Conservation (phyloP, 805 yeast species). For the Blastobotrys parvus region DNA sequence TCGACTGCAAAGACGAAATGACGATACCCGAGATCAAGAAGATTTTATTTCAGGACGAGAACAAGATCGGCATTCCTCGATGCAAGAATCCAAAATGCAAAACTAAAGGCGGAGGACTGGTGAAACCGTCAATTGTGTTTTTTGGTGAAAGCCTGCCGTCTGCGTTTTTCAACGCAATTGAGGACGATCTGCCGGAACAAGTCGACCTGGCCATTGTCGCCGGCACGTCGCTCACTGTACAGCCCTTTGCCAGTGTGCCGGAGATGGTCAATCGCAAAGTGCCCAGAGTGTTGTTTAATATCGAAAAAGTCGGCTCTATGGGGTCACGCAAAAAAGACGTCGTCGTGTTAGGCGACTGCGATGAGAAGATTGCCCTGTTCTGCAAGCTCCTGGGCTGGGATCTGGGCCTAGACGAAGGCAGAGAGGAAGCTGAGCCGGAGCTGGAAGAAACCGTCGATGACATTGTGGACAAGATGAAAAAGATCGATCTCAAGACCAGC, state of each 20-base stretch:
- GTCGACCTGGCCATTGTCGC: conserved; percentile 76
- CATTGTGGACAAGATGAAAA: conserved; percentile 2
- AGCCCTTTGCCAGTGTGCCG: conserved; percentile 85
- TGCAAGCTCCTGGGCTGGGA: conserved; percentile 58
- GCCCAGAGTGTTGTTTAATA: conserved; percentile 61
- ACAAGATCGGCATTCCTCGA: conserved; percentile 24
- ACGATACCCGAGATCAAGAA: conserved; percentile 22
- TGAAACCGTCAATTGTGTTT: conserved; percentile 91
- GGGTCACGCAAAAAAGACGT: conserved; percentile 54
- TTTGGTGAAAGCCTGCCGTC: conserved; percentile 84
- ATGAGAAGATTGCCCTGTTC: conserved; percentile 48
- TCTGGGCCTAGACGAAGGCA: conserved; percentile 20
- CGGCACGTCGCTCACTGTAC: conserved; percentile 84
- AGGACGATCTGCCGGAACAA: conserved; percentile 39
- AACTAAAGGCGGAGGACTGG: conserved; percentile 54
- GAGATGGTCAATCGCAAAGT: conserved; percentile 43
- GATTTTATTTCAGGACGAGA: conserved; percentile 16
- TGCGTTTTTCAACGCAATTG: conserved; percentile 63
- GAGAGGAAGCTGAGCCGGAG: conserved; percentile 6
- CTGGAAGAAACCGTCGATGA: conserved; percentile 12
- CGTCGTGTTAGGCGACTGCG: conserved; percentile 55
- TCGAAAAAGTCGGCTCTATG: conserved; percentile 66
- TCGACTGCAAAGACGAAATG: conserved; percentile 58
- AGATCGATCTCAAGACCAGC: background rate
- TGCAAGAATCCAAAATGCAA: conserved; percentile 34